Evolutionary conservation across 2,329 filamentous ascomycete genomes (phyloP).

Genomic region (Sarocladium strictum): DNA sequence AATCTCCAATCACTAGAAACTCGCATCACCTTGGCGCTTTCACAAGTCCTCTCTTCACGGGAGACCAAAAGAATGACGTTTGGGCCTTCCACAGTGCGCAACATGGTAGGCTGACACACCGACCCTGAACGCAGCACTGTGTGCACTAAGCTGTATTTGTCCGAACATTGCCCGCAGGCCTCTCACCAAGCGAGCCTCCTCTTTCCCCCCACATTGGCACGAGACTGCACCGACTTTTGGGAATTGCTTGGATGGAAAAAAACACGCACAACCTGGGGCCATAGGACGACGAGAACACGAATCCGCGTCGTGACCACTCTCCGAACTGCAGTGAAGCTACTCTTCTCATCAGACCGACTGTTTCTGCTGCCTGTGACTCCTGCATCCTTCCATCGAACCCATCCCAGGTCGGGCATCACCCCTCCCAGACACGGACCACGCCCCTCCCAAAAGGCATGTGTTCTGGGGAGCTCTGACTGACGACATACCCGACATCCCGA

Average conservation of each 20-base stretch:
- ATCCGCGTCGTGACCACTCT: background rate
- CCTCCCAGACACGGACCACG: slow-evolving; percentile 2
- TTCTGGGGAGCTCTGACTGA: slow-evolving; percentile 7
- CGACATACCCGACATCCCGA: slow-evolving; percentile 14
- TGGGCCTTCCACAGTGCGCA: background rate
- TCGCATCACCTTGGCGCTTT: too few species aligned
- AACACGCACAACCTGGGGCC: slow-evolving; percentile 23
- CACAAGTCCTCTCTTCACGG: too few species aligned
- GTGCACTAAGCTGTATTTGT: slow-evolving; percentile 8
- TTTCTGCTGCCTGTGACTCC: background rate
- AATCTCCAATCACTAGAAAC: too few species aligned
- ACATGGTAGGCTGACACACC: background rate
- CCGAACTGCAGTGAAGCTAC: background rate
- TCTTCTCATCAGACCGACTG: background rate
- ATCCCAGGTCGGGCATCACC: slow-evolving; percentile 9
- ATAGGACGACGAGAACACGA: slow-evolving; percentile 1
- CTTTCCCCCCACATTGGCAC: slow-evolving; percentile 30
- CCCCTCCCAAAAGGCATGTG: slow-evolving; percentile 4
- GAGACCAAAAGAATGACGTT: too few species aligned
- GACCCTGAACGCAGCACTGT: background rate
- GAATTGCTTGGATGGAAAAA: slow-evolving; percentile 28
- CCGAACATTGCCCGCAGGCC: slow-evolving; percentile 10
- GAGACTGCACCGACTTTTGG: slow-evolving; percentile 35
- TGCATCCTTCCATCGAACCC: background rate
- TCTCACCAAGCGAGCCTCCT: background rate